A percentile compares a stretch with the other conserved stretches of the same genome.
These are phyloP conservation scores for Ustilaginoidea virens DNA, from an alignment of 2,329 filamentous ascomycete genomes.

Conservation along the genomic window DNA sequence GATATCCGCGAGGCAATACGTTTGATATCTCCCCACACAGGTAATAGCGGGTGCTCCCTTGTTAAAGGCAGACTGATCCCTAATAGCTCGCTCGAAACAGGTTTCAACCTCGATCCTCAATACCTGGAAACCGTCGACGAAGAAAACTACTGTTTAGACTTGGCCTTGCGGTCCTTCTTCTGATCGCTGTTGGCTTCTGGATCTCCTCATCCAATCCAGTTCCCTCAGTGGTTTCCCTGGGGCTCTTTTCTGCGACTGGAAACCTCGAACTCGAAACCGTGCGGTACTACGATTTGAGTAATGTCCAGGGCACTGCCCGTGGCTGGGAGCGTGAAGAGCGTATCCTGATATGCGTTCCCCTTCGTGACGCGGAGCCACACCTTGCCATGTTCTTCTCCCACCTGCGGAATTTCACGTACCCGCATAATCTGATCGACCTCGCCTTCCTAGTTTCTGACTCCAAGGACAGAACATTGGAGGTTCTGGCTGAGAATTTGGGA, in stretches of 20 bases:
- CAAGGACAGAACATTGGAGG: constrained; percentile 71
- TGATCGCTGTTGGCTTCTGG: constrained; percentile 57
- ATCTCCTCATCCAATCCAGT: constrained; percentile 52
- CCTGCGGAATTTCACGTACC: constrained; percentile 89
- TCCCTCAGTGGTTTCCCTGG: constrained; percentile 51
- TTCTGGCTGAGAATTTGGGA: constrained; percentile 61
- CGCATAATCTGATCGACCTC: constrained; percentile 88
- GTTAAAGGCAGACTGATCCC: not conserved
- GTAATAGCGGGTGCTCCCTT: constrained; percentile 26
- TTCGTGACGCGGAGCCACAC: constrained; percentile 85
- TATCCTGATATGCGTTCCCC: constrained; percentile 84
- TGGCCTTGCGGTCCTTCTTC: constrained; percentile 38
- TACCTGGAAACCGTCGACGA: constrained; percentile 54
- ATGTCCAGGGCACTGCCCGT: constrained; percentile 77
- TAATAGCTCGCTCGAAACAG: constrained; percentile 9
- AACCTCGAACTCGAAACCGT: constrained; percentile 83
- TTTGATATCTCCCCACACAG: constrained; percentile 85
- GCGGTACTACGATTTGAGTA: constrained; percentile 88
- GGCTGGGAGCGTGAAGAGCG: constrained; percentile 96
- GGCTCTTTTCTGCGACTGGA: constrained; percentile 49
- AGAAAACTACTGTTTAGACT: constrained; percentile 58
- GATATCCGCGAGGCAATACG: constrained; percentile 61
- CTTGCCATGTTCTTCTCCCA: constrained; percentile 98
- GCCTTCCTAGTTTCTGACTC: constrained; percentile 96
- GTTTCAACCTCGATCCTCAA: constrained; percentile 71